Percentiles rank a stretch among this genome's conserved stretches.
These are phyloP conservation scores for Purshia tridentata DNA, from an alignment of 306 rosid genomes.

Conservation along the genomic window DNA sequence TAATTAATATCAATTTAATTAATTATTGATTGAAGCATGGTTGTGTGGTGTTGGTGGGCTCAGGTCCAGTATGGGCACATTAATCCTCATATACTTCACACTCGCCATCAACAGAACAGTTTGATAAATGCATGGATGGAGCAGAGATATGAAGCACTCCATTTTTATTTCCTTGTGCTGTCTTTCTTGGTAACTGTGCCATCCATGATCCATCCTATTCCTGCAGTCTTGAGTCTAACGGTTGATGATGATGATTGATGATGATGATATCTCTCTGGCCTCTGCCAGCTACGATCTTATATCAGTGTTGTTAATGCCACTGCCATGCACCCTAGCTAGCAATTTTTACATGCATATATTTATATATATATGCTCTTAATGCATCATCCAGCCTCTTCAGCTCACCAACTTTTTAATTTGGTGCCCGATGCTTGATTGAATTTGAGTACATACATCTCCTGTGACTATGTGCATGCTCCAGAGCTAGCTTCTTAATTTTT, in stretches of 20 bases:
- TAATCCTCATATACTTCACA: slow-evolving; percentile 29
- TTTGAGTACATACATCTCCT: neutral
- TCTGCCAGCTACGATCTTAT: neutral
- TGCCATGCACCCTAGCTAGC: neutral
- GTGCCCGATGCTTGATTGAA: slow-evolving; percentile 10
- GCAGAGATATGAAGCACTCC: neutral
- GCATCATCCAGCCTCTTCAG: neutral
- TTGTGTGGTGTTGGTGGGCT: slow-evolving; percentile 4
- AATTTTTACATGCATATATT: too few species aligned
- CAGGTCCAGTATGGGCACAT: slow-evolving; percentile 32
- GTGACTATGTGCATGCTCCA: neutral
- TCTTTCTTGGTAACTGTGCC: slow-evolving; percentile 19
- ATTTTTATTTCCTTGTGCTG: neutral
- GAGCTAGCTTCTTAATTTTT: slow-evolving; percentile 1
- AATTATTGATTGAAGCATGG: neutral
- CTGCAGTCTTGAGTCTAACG: slow-evolving; percentile 3
- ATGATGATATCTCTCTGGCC: neutral
- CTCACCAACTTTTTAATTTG: slow-evolving; percentile 9
- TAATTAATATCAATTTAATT: neutral
- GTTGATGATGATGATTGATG: neutral
- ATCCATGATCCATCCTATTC: slow-evolving; percentile 1
- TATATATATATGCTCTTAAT: too few species aligned
- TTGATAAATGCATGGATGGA: neutral
- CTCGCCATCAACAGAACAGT: slow-evolving; percentile 27
- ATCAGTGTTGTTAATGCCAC: slow-evolving; percentile 1